phyloP scores from a whole-genome alignment of 106 monocot species.

The Phalaenopsis equestris region DNA sequence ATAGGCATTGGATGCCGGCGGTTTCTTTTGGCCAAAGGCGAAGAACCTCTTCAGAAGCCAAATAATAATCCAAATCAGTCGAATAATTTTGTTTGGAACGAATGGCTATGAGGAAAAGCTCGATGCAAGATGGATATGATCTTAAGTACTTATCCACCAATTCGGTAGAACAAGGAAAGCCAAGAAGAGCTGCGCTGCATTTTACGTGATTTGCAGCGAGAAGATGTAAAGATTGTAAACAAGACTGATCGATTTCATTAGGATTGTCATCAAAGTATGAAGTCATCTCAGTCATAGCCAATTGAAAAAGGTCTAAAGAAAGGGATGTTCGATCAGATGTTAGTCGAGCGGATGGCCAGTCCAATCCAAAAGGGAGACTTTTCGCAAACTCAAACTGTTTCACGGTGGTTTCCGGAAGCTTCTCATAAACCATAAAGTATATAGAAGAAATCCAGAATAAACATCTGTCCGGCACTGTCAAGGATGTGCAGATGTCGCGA shows the following conservation, averaged over 20 bases:
- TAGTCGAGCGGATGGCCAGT: conserved; percentile 51
- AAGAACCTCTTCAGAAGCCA: conserved; percentile 51
- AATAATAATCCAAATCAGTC: conserved; percentile 9
- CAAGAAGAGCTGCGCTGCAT: conserved; percentile 50
- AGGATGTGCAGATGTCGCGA: conserved; percentile 38
- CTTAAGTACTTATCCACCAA: conserved; percentile 52
- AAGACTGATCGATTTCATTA: conserved; percentile 16
- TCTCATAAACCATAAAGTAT: conserved; percentile 52
- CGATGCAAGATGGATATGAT: conserved; percentile 54
- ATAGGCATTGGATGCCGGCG: conserved; percentile 62
- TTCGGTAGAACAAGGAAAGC: conserved; percentile 20
- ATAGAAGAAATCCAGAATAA: conserved; percentile 73
- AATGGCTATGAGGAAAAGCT: conserved; percentile 49
- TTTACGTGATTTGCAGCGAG: conserved; percentile 60
- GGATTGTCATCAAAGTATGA: conserved; percentile 15
- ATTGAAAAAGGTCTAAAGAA: conserved; percentile 37
- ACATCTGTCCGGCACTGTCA: conserved; percentile 58
- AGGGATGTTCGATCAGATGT: conserved; percentile 19
- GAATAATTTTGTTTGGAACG: conserved; percentile 19
- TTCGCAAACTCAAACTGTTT: conserved; percentile 56
- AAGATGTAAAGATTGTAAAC: conserved; percentile 37
- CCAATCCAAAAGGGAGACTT: conserved; percentile 41
- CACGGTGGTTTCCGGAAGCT: conserved; percentile 58
- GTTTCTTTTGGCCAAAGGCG: conserved; percentile 48
- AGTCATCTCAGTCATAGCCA: conserved; percentile 25